Percentiles rank a stretch among this genome's conserved stretches.
These are phyloP conservation scores for Paracoccidioides brasiliensis DNA, from an alignment of 2,329 filamentous ascomycete genomes.

Conservation along the genomic window DNA sequence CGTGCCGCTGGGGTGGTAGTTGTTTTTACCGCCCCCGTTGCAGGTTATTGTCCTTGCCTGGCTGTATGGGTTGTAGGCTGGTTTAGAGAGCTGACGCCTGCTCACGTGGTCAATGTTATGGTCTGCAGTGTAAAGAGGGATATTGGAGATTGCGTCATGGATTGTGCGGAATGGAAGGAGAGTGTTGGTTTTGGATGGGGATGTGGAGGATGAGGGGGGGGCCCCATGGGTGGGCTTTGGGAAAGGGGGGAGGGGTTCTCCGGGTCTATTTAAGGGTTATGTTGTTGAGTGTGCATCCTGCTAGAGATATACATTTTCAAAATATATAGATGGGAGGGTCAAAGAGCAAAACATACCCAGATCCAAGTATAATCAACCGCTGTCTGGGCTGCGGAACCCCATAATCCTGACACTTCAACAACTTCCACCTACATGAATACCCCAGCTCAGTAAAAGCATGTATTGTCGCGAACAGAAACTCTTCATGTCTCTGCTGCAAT, in stretches of 20 bases:
- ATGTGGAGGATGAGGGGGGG: background rate
- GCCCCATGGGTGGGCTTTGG: constrained; percentile 47
- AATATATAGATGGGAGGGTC: background rate
- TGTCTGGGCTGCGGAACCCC: constrained; percentile 38
- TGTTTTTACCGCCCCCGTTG: constrained; percentile 37
- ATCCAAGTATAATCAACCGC: constrained; percentile 40
- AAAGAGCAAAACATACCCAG: constrained; percentile 32
- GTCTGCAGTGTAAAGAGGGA: constrained; percentile 29
- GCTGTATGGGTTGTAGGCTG: constrained; percentile 36
- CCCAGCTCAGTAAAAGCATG: constrained; percentile 49
- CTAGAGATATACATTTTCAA: background rate
- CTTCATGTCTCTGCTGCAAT: constrained; percentile 41
- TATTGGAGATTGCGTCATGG: constrained; percentile 26
- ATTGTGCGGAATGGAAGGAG: constrained; percentile 31
- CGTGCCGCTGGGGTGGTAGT: constrained; percentile 52
- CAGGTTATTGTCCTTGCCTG: constrained; percentile 52
- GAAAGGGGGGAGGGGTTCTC: constrained; percentile 55
- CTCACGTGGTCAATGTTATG: constrained; percentile 26
- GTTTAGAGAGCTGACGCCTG: constrained; percentile 15
- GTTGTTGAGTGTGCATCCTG: background rate
- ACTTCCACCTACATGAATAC: constrained; percentile 58
- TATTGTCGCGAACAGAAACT: constrained; percentile 48
- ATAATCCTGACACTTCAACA: constrained; percentile 40
- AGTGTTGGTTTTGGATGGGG: constrained; percentile 9
- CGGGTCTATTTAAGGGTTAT: constrained; percentile 40